Percentiles rank a stretch among this genome's conserved stretches.
These are phyloP conservation scores for Fonsecaea pedrosoi DNA, from an alignment of 2,329 filamentous ascomycete species.

Conservation along the genomic window DNA sequence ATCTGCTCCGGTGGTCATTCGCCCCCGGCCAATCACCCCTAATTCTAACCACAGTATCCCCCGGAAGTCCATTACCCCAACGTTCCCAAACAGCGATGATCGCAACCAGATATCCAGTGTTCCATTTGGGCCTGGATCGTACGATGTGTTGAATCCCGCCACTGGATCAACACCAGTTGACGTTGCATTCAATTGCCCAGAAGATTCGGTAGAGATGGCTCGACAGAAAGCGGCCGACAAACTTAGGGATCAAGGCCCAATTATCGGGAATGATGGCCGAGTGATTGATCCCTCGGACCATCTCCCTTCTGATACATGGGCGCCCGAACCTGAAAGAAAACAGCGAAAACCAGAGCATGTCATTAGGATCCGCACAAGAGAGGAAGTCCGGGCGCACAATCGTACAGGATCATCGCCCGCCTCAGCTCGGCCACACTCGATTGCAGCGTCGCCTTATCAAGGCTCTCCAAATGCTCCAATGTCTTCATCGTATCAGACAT, in stretches of 20 bases:
- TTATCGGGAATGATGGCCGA: slow-evolving; percentile 68
- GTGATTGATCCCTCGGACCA: slow-evolving; percentile 72
- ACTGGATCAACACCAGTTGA: slow-evolving; percentile 45
- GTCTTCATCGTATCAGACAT: slow-evolving; percentile 37
- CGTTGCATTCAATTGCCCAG: slow-evolving; percentile 49
- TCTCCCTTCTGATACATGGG: slow-evolving; percentile 69
- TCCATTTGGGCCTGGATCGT: slow-evolving; percentile 68
- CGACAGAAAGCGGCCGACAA: slow-evolving; percentile 48
- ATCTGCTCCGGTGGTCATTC: slow-evolving; percentile 47
- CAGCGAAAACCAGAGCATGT: slow-evolving; percentile 56
- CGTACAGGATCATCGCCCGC: slow-evolving; percentile 36
- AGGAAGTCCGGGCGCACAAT: slow-evolving; percentile 34
- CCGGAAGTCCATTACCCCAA: slow-evolving; percentile 67
- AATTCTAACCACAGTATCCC: slow-evolving; percentile 45
- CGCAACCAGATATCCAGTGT: slow-evolving; percentile 51
- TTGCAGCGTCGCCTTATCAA: slow-evolving; percentile 42
- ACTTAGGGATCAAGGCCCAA: slow-evolving; percentile 59
- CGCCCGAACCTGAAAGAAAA: slow-evolving; percentile 69
- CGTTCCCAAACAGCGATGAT: slow-evolving; percentile 53
- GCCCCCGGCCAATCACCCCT: slow-evolving; percentile 53
- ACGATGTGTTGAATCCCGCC: slow-evolving; percentile 64
- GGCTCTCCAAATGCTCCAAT: slow-evolving; percentile 39
- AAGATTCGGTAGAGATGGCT: slow-evolving; percentile 49
- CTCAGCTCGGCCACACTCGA: slow-evolving; percentile 40
- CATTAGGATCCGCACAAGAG: slow-evolving; percentile 52